phyloP scores from a whole-genome alignment of 2,329 filamentous ascomycete species.

The Trichoderma sp. region DNA sequence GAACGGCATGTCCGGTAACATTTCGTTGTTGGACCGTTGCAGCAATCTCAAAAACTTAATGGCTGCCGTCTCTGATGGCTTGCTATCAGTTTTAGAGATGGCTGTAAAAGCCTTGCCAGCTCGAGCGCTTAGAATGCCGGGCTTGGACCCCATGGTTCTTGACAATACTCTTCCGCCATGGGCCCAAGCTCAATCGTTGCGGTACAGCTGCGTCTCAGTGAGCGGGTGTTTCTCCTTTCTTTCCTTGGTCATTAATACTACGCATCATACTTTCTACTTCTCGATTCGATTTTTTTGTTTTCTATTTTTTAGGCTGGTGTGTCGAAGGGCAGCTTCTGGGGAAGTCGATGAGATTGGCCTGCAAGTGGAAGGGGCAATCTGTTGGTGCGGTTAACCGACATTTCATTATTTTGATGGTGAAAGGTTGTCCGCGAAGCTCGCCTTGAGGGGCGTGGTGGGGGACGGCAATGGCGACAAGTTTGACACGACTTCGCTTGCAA shows the following conservation, averaged over 20 bases:
- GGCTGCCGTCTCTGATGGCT: constrained; percentile 16
- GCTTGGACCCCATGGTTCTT: constrained; percentile 1
- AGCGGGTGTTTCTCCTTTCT: constrained; percentile 32
- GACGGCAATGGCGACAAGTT: neutral
- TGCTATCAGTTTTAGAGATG: neutral
- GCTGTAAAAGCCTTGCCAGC: constrained; percentile 16
- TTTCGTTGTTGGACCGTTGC: constrained; percentile 25
- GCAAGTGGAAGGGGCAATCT: neutral
- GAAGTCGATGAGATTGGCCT: constrained; percentile 25
- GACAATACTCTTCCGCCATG: neutral
- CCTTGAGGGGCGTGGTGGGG: neutral
- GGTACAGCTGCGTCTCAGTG: constrained; percentile 36
- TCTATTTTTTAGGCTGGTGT: constrained; percentile 30
- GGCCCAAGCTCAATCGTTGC: constrained; percentile 35
- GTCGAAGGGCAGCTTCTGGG: constrained; percentile 37
- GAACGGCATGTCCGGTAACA: constrained; percentile 43
- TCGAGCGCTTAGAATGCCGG: constrained; percentile 19
- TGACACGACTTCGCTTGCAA: neutral
- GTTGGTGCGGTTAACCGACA: neutral
- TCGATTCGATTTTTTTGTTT: constrained; percentile 24
- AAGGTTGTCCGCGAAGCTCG: neutral
- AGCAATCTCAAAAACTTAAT: constrained; percentile 20
- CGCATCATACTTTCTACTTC: constrained; percentile 21
- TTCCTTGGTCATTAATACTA: constrained; percentile 31
- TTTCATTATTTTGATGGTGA: neutral